Percentiles rank a stretch among this genome's conserved stretches.
These are phyloP conservation scores for Spongospora subterranea DNA, from an alignment of 208 protist genomes.

Conservation along the genomic window DNA sequence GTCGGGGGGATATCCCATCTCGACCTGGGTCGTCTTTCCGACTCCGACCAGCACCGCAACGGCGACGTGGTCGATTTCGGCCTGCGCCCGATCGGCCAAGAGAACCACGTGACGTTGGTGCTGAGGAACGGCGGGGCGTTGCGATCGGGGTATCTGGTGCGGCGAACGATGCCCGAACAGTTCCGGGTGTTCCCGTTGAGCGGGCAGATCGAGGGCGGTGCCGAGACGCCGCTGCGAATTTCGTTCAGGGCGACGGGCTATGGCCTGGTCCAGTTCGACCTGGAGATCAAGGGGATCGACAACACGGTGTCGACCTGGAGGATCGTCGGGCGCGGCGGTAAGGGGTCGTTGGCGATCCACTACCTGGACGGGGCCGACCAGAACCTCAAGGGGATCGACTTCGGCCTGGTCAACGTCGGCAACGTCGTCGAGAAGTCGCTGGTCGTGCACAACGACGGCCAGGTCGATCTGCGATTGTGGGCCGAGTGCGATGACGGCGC, in stretches of 20 bases:
- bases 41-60: background rate
- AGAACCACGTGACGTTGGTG: background rate
- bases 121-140: background rate
- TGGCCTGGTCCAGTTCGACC: constrained; percentile 45
- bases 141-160: background rate
- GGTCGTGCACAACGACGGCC: constrained; percentile 6
- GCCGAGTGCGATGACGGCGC: background rate
- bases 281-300: background rate
- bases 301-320: background rate
- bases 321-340: constrained; percentile 47
- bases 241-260: background rate
- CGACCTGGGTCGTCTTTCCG: background rate
- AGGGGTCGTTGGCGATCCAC: background rate
- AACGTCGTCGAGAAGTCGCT: constrained; percentile 30
- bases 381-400: background rate
- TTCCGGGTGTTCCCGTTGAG: background rate
- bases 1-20: background rate
- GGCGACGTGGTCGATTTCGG: constrained; percentile 37
- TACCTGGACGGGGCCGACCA: background rate
- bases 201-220: background rate
- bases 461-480: constrained; percentile 24
- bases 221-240: background rate
- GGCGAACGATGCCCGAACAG: constrained; percentile 12
- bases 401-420: constrained; percentile 7
- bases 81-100: constrained; percentile 9